phyloP scores from a whole-genome alignment of 2,329 filamentous ascomycete species.

The Alternaria atra region DNA sequence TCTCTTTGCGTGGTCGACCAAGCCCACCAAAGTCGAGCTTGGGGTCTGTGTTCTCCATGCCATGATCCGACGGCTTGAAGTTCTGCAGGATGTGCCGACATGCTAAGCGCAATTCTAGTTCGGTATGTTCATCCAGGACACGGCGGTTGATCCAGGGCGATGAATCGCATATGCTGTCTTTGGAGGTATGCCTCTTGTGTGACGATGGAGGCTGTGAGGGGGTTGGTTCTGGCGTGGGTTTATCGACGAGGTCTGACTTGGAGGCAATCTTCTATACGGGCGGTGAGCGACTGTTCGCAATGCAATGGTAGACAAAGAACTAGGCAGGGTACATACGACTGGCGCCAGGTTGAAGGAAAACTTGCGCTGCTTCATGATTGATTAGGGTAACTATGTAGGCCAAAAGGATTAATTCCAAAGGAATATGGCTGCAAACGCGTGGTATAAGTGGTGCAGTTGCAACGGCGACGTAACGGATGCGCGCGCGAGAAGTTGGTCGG shows the following conservation, averaged over 20 bases:
- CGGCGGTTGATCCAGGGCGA: slow-evolving; percentile 56
- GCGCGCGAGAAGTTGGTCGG: slow-evolving; percentile 4
- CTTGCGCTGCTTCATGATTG: slow-evolving; percentile 52
- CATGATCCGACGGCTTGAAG: slow-evolving; percentile 52
- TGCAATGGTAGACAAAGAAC: slow-evolving; percentile 1
- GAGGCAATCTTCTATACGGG: slow-evolving; percentile 44
- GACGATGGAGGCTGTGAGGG: slow-evolving; percentile 16
- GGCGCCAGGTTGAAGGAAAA: slow-evolving; percentile 56
- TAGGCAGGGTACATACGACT: slow-evolving; percentile 44
- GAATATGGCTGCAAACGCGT: neutral
- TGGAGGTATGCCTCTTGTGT: slow-evolving; percentile 39
- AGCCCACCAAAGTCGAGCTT: slow-evolving; percentile 47
- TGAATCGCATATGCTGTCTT: slow-evolving; percentile 47
- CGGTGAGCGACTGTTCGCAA: slow-evolving; percentile 1
- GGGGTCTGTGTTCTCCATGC: slow-evolving; percentile 48
- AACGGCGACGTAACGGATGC: slow-evolving; percentile 2
- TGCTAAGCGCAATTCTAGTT: slow-evolving; percentile 56
- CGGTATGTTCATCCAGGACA: slow-evolving; percentile 53
- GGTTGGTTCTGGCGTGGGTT: slow-evolving; percentile 39
- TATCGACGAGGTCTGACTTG: slow-evolving; percentile 42
- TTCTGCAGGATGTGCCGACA: slow-evolving; percentile 56
- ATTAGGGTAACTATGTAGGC: neutral
- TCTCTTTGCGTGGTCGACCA: slow-evolving; percentile 32
- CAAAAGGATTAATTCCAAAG: neutral
- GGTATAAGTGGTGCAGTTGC: slow-evolving; percentile 4